These are phyloP conservation scores for Plasmodium relictum DNA, from an alignment of 169 alveolate species.

Conservation along the genomic window DNA sequence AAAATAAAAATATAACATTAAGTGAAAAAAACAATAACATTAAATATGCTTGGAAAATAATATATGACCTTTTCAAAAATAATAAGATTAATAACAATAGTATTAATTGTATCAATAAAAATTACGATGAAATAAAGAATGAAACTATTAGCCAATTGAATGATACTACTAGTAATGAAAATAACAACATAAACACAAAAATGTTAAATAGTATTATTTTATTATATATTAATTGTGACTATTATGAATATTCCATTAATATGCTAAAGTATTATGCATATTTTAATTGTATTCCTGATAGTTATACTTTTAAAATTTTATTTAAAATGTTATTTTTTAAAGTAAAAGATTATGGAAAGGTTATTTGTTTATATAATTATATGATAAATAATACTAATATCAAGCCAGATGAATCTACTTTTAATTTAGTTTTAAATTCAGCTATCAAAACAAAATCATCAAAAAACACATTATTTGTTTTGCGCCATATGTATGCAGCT, in stretches of 20 bases:
- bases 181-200: conserved; percentile 21
- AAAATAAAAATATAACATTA: conserved; percentile 25
- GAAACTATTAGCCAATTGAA: background rate
- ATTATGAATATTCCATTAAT: conserved; percentile 87
- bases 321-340: conserved; percentile 64
- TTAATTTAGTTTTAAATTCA: conserved; percentile 27
- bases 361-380: conserved; percentile 38
- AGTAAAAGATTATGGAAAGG: conserved; percentile 77
- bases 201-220: conserved; percentile 84
- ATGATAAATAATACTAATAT: conserved; percentile 32
- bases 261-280: conserved; percentile 83
- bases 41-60: conserved; percentile 85
- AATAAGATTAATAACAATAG: conserved; percentile 2
- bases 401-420: conserved; percentile 33
- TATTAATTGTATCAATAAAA: background rate
- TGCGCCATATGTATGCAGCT: conserved; percentile 84
- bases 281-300: conserved; percentile 79
- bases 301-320: conserved; percentile 67
- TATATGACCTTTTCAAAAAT: conserved; percentile 76
- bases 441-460: conserved; percentile 79
- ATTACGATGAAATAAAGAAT: background rate
- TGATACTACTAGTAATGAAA: background rate
- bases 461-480: conserved; percentile 78
- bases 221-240: conserved; percentile 86
- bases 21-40: conserved; percentile 77